These are phyloP conservation scores for Aspergillus pseudonomiae DNA, from an alignment of 2,329 filamentous ascomycete species.

Conservation along the genomic window DNA sequence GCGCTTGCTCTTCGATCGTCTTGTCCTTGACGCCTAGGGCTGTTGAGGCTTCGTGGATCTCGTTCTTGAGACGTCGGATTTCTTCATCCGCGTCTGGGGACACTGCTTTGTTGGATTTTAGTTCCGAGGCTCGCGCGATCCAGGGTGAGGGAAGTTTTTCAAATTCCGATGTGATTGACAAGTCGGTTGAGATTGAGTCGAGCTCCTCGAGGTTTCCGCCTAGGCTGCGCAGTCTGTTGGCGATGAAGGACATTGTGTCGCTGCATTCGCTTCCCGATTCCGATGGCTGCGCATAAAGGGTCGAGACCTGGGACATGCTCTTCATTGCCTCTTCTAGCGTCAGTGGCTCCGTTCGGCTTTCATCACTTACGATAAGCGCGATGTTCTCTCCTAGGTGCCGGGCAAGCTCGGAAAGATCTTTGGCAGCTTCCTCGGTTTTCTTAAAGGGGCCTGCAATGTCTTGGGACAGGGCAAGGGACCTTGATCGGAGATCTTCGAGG, in stretches of 20 bases:
- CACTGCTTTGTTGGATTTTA: constrained; percentile 79
- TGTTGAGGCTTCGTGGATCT: constrained; percentile 75
- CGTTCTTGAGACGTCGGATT: constrained; percentile 75
- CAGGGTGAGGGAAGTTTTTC: constrained; percentile 77
- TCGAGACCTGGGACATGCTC: constrained; percentile 52
- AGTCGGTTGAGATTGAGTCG: constrained; percentile 68
- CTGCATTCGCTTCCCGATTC: constrained; percentile 31
- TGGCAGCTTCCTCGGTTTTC: constrained; percentile 65
- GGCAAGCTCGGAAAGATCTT: constrained; percentile 67
- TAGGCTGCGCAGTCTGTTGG: constrained; percentile 67
- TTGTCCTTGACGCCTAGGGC: constrained; percentile 75
- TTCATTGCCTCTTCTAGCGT: constrained; percentile 68
- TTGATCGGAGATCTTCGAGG: constrained; percentile 73
- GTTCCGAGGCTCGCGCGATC: constrained; percentile 77
- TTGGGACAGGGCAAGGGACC: constrained; percentile 72
- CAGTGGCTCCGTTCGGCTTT: constrained; percentile 69
- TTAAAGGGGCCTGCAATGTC: constrained; percentile 72
- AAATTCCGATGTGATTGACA: constrained; percentile 76
- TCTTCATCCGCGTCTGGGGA: constrained; percentile 85
- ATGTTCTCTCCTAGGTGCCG: constrained; percentile 69
- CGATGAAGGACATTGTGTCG: constrained; percentile 71
- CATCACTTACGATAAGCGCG: constrained; percentile 68
- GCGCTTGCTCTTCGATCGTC: constrained; percentile 79
- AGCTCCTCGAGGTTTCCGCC: constrained; percentile 70
- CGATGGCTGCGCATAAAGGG: constrained; percentile 29